Base-by-base conservation (phyloP, 352 stramenopile species). In the Pythium phragmiticola region DNA sequence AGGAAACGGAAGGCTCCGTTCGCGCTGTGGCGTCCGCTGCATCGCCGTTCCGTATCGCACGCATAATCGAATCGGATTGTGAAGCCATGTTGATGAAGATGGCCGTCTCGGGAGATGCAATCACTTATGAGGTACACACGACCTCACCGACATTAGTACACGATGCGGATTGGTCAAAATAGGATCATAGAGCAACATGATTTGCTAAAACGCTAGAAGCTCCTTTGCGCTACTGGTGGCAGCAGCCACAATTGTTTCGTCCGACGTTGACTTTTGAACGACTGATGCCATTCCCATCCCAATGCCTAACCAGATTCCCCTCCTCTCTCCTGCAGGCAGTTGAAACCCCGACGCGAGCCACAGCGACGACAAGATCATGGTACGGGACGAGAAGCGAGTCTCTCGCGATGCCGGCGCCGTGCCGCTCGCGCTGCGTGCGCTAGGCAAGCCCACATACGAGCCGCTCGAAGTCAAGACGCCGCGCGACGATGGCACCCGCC, bases 21-120 rank as follows among this genome's bases (percentile, higher is more conserved):
- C 3, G 14, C 16, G 19, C 58, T 76, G 19, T 76, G 70, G 70
- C 64, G 53, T 17, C 70, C 70, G 21, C 55, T 76, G 30, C 70
- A 76, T 69, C 66, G 58, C 11, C 50, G 63, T 34, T 37, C 9
- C 0, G 6, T 12, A 16, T 39, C 37, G 30, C 2, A 23, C 16
- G 16, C 16, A n/a, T 13, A 14, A 50, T 42, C 28, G 33, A 52
- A 34, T 28, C 0, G 23, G 23, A 17, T 30, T 30, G 14, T 17
- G 50, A 57, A 57, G 12, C 50, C 50, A 57, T 57, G 34, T 46
- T 50, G n/a, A 16, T n/a, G 14, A 43, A 30, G 7, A 53, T 23
- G 6, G n/a, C 11, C 3, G 39, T 21, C 5, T 17, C 17, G 9
- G 13, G 4, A 19, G 36, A 16, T 11, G 14, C 14, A 19, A 46